Evolutionary conservation across 129 eudicot species (phyloP).

Genomic region (Tanacetum coccineum): DNA sequence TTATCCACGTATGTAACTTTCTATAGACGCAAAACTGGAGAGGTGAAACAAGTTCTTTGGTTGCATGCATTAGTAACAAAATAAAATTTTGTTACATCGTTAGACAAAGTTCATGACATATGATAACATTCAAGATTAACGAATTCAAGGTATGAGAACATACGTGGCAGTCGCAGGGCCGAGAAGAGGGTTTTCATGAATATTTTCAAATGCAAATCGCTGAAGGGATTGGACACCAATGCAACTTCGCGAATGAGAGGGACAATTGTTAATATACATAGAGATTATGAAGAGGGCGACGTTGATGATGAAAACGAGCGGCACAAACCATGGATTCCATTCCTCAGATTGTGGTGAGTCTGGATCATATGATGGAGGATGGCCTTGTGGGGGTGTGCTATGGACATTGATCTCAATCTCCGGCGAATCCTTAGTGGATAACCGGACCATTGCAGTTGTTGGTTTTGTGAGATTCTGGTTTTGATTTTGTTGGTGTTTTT

Average conservation of each 20-base stretch:
- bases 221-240: constrained; percentile 36
- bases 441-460: constrained; percentile 24
- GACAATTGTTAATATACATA: constrained; percentile 68
- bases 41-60: too few relatives aligned
- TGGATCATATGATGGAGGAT: constrained; percentile 3
- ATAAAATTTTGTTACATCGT: too few relatives aligned
- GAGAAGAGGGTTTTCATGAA: constrained; percentile 66
- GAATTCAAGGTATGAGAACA: neutral
- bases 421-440: constrained; percentile 27
- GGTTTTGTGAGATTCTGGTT: constrained; percentile 9
- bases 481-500: constrained; percentile 12
- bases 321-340: constrained; percentile 67
- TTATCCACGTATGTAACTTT: too few relatives aligned
- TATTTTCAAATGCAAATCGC: constrained; percentile 55
- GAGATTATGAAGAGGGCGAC: constrained; percentile 37
- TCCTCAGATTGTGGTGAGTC: constrained; percentile 11
- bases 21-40: too few relatives aligned
- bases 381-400: constrained; percentile 13
- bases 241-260: constrained; percentile 39
- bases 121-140: neutral
- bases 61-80: too few relatives aligned
- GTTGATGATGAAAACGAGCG: constrained; percentile 40
- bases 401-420: constrained; percentile 36
- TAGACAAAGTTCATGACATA: too few relatives aligned
- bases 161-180: constrained; percentile 86